These are phyloP conservation scores for Lepiota venenata DNA, from an alignment of 768 basidiomycete species.

Conservation along the genomic window DNA sequence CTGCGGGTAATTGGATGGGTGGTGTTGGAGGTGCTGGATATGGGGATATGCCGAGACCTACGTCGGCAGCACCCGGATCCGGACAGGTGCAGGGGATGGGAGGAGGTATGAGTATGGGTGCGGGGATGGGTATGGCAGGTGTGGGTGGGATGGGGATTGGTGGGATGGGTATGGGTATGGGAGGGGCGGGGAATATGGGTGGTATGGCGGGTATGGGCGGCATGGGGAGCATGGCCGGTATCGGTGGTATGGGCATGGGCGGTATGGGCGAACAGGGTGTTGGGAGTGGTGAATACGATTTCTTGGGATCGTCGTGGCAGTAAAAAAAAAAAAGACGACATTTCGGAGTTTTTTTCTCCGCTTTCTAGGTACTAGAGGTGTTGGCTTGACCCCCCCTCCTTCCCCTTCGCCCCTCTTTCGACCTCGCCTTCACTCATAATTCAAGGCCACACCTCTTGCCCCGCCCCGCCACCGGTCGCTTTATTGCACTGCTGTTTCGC, in stretches of 20 bases:
- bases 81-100: slow-evolving; percentile 2
- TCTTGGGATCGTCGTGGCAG: slow-evolving; percentile 5
- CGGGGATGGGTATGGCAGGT: slow-evolving; percentile 1
- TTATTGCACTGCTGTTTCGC: neutral
- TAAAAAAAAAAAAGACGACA: neutral
- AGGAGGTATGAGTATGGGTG: neutral
- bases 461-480: neutral
- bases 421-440: neutral
- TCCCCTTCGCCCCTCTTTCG: neutral
- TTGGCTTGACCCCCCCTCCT: too few species aligned
- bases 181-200: slow-evolving; percentile 5
- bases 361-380: too few species aligned
- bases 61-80: slow-evolving; percentile 6
- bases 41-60: slow-evolving; percentile 5
- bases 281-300: slow-evolving; percentile 8
- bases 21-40: slow-evolving; percentile 2
- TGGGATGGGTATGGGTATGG: slow-evolving; percentile 14
- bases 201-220: slow-evolving; percentile 2
- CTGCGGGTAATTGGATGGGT: too few species aligned
- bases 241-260: slow-evolving; percentile 7
- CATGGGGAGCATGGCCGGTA: slow-evolving; percentile 3
- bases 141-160: slow-evolving; percentile 3
- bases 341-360: neutral
- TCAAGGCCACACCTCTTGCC: neutral
- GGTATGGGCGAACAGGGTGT: slow-evolving; percentile 10